Evolutionary conservation across 1,284 basidiomycete genomes (phyloP).

Genomic region (Heterobasidion irregulare): DNA sequence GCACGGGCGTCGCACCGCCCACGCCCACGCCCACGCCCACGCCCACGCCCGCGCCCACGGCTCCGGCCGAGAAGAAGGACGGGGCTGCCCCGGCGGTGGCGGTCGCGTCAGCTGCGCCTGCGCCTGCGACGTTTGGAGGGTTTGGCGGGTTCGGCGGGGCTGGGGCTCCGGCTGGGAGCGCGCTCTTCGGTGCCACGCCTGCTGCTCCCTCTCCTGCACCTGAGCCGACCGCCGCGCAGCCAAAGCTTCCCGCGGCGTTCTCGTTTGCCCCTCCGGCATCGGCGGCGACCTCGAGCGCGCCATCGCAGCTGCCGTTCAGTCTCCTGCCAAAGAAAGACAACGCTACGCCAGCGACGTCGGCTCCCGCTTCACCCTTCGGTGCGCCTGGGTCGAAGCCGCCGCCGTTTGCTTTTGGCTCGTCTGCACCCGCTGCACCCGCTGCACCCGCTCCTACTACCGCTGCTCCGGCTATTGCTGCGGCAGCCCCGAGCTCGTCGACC

Average conservation of each 20-base stretch:
- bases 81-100: neutral
- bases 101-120: neutral
- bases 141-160: neutral
- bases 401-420: constrained; percentile 14
- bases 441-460: neutral
- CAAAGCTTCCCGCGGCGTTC: neutral
- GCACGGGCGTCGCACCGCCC: constrained; percentile 15
- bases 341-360: neutral
- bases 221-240: neutral
- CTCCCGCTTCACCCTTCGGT: neutral
- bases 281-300: constrained; percentile 4
- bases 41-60: no score
- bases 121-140: neutral
- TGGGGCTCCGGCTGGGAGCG: constrained; percentile 6
- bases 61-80: neutral
- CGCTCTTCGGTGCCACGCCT: constrained; percentile 19
- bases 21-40: constrained; percentile 4
- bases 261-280: constrained; percentile 9
- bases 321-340: constrained; percentile 3
- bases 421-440: no score
- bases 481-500: neutral
- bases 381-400: neutral
- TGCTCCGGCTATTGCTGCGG: neutral
- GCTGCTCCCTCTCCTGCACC: constrained; percentile 7
- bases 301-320: neutral